Percentiles rank a stretch among this genome's conserved stretches.
Conservation (phyloP, 176 grass and related monocot genomes). For the Urochloa ruziziensis region DNA sequence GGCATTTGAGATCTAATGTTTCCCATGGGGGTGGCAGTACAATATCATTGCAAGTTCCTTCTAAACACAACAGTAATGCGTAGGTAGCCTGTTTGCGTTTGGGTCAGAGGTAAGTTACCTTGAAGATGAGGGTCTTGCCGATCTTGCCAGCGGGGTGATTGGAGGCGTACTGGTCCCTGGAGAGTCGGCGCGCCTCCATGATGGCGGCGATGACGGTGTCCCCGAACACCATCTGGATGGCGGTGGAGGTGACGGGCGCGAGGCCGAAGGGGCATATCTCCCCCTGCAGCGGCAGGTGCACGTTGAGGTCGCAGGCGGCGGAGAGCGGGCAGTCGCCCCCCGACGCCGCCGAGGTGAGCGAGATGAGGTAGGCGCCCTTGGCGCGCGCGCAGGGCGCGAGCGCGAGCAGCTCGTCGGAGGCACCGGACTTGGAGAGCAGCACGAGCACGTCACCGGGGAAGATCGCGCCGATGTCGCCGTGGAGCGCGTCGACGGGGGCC, state of each 20-base stretch:
- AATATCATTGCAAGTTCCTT: not conserved
- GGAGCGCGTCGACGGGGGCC: conserved; percentile 81
- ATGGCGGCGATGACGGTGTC: conserved; percentile 83
- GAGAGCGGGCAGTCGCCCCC: conserved; percentile 58
- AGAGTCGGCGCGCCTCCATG: conserved; percentile 65
- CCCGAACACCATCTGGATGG: conserved; percentile 90
- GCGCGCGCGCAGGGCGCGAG: conserved; percentile 83
- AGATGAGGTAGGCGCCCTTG: conserved; percentile 73
- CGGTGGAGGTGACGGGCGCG: conserved; percentile 82
- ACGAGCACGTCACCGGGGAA: conserved; percentile 78
- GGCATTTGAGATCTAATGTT: conserved; percentile 33
- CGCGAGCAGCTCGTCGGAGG: conserved; percentile 85
- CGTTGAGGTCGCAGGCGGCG: conserved; percentile 71
- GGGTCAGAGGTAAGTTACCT: conserved; percentile 47
- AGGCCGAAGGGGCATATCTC: conserved; percentile 93
- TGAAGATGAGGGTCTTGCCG: conserved; percentile 94
- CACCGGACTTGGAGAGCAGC: conserved; percentile 89
- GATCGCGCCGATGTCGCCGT: conserved; percentile 86
- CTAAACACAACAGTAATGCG: not conserved
- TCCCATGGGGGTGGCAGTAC: not conserved
- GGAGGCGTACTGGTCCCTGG: conserved; percentile 71
- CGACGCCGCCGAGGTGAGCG: conserved; percentile 66
- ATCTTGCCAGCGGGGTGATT: conserved; percentile 99
- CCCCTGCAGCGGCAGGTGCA: conserved; percentile 92
- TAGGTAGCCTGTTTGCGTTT: not conserved